These are phyloP conservation scores for Colletotrichum tanaceti DNA, from an alignment of 2,329 filamentous ascomycete species.

Conservation along the genomic window DNA sequence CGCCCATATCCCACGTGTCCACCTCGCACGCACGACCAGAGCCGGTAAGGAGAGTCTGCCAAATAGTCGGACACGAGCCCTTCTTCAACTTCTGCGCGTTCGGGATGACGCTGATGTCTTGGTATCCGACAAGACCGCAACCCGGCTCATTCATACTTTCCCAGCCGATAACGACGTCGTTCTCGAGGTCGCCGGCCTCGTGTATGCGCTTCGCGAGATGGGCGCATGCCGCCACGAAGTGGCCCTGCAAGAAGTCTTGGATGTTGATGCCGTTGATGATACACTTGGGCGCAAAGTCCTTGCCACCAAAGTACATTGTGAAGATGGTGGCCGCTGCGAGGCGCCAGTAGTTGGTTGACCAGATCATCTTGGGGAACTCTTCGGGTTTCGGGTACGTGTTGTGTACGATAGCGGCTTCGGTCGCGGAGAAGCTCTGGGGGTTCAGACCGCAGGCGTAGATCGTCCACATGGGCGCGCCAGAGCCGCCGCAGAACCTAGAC, in stretches of 20 bases:
- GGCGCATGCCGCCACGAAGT: constrained; percentile 83
- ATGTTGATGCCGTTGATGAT: constrained; percentile 96
- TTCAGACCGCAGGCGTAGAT: constrained; percentile 94
- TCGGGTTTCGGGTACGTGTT: constrained; percentile 90
- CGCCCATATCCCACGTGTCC: constrained; percentile 92
- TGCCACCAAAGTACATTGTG: constrained; percentile 91
- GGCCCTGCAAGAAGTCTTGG: constrained; percentile 90
- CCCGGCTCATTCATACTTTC: constrained; percentile 97
- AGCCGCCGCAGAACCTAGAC: constrained; percentile 94
- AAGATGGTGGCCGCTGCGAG: constrained; percentile 91
- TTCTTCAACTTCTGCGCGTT: constrained; percentile 91
- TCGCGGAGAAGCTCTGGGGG: constrained; percentile 84
- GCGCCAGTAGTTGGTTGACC: constrained; percentile 96
- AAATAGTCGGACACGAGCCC: constrained; percentile 91
- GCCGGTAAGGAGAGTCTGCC: constrained; percentile 93
- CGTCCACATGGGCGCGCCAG: constrained; percentile 97
- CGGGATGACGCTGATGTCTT: constrained; percentile 84
- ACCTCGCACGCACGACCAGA: constrained; percentile 91
- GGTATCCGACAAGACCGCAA: constrained; percentile 84
- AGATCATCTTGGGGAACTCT: constrained; percentile 97
- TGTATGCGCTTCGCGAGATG: constrained; percentile 87
- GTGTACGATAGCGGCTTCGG: constrained; percentile 92
- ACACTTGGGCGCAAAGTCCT: constrained; percentile 93
- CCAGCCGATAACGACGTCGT: constrained; percentile 92
- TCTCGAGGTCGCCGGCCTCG: constrained; percentile 88